These are phyloP conservation scores for Phytopythium delawarense DNA, from an alignment of 352 stramenopile genomes.

Conservation along the genomic window DNA sequence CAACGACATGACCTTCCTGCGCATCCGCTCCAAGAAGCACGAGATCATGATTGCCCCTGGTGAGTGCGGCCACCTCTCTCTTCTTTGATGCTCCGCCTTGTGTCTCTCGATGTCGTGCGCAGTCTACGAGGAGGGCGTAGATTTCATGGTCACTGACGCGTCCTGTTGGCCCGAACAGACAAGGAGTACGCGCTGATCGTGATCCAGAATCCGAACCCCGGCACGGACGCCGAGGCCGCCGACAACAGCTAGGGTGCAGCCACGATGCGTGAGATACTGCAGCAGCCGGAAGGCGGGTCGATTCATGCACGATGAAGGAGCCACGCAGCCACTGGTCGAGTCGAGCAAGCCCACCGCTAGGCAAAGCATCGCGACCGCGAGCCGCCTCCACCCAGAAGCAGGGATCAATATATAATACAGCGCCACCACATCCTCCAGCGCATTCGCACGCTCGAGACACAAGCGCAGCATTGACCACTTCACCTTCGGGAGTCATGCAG, in stretches of 20 bases:
- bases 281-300: too few species aligned
- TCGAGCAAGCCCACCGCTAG: neutral
- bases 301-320: too few species aligned
- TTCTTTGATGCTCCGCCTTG: neutral
- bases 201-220: constrained; percentile 87
- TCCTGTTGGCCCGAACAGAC: constrained; percentile 30
- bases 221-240: constrained; percentile 29
- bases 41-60: constrained; percentile 92
- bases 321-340: neutral
- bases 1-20: constrained; percentile 93
- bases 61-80: constrained; percentile 6
- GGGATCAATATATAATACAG: neutral
- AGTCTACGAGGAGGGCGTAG: neutral
- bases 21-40: constrained; percentile 92
- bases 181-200: constrained; percentile 94
- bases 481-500: too few species aligned
- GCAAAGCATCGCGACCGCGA: neutral
- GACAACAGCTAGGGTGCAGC: constrained; percentile 16
- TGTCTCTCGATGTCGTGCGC: too few species aligned
- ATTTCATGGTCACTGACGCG: constrained; percentile 8
- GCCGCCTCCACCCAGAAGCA: neutral
- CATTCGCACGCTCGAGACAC: neutral
- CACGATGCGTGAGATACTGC: too few species aligned
- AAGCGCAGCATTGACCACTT: neutral
- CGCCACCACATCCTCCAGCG: neutral